Evolutionary conservation across 2,329 filamentous ascomycete species (phyloP).

Genomic region (Nannizzia gypsea): DNA sequence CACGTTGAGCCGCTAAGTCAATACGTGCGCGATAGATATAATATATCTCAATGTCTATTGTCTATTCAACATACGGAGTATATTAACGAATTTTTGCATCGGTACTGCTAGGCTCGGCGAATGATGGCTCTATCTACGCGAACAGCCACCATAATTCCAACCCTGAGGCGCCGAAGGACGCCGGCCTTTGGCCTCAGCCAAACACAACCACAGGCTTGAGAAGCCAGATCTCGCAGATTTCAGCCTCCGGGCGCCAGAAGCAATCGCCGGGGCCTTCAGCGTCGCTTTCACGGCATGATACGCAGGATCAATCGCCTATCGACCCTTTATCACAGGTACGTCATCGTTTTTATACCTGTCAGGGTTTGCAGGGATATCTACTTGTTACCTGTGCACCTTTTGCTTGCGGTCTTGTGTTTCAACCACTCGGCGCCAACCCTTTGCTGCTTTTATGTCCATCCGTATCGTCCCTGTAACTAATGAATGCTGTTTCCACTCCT

Average conservation of each 20-base stretch:
- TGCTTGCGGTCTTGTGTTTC: not conserved
- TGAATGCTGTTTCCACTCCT: not conserved
- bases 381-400: not conserved
- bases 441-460: constrained; percentile 1
- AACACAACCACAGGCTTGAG: not conserved
- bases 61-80: not conserved
- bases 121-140: not conserved
- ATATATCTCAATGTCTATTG: not conserved
- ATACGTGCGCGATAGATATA: not conserved
- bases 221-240: not conserved
- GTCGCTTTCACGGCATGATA: not conserved
- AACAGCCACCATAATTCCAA: not conserved
- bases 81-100: not conserved
- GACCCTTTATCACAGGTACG: constrained; percentile 58
- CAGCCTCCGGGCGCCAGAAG: not conserved
- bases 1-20: not conserved
- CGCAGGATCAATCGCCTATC: constrained; percentile 28
- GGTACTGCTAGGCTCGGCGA: not conserved
- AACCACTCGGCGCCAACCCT: not conserved
- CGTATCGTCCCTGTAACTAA: constrained; percentile 20
- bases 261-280: not conserved
- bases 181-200: not conserved
- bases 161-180: not conserved
- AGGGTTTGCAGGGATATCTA: constrained; percentile 4
- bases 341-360: constrained; percentile 12